Evolutionary conservation across 75 land plant species (phyloP).

Genomic region (Selaginella tamariscina): DNA sequence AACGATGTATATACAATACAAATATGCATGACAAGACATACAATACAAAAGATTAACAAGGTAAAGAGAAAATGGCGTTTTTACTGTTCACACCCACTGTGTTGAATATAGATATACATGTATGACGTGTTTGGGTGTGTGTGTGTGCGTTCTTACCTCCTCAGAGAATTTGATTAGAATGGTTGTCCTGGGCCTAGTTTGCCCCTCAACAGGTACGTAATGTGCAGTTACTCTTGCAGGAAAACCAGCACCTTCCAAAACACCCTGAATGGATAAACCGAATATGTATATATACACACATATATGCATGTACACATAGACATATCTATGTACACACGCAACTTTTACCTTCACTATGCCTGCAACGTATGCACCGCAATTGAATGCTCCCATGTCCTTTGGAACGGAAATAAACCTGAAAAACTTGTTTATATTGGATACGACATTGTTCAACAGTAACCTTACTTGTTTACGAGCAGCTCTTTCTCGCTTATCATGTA

Average conservation of each 20-base stretch:
- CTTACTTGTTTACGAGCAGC: conserved; percentile 78
- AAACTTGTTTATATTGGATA: not conserved
- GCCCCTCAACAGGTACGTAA: conserved; percentile 93
- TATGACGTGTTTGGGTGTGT: not conserved
- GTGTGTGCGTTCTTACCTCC: conserved; percentile 59
- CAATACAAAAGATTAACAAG: not conserved
- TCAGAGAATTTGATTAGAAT: conserved; percentile 95
- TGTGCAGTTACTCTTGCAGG: conserved; percentile 96
- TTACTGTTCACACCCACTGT: not conserved
- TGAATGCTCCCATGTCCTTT: conserved; percentile 95
- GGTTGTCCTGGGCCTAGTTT: conserved; percentile 84
- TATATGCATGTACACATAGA: no score
- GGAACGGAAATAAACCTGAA: conserved; percentile 86
- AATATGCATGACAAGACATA: not conserved
- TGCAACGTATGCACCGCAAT: conserved; percentile 97
- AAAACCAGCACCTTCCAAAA: conserved; percentile 86
- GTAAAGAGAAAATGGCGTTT: not conserved
- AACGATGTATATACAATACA: not conserved
- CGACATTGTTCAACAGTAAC: not conserved
- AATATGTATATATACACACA: not conserved
- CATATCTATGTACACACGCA: not conserved
- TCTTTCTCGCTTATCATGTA: conserved; percentile 99
- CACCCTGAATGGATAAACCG: conserved; percentile 44
- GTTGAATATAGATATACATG: not conserved
- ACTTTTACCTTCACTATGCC: conserved; percentile 73